Evolutionary conservation across 2,329 filamentous ascomycete species (phyloP).

Genomic region (Plectosphaerella sp.): DNA sequence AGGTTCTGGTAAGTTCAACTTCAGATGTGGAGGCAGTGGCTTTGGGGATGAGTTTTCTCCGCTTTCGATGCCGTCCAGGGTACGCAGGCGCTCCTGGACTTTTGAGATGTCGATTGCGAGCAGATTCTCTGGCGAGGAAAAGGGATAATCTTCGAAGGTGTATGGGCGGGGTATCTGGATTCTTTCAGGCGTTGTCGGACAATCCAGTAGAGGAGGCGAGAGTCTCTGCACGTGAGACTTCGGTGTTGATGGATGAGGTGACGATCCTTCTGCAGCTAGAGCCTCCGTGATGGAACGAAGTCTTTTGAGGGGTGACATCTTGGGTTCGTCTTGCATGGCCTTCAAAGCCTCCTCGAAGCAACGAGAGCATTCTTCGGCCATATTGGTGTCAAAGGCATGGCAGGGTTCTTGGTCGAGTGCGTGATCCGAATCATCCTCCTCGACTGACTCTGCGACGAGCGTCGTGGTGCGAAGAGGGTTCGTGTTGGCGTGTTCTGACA

Average conservation of each 20-base stretch:
- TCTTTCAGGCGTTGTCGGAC: too few relatives aligned
- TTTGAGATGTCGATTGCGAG: not conserved
- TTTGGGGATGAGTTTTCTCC: not conserved
- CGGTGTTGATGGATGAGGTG: too few relatives aligned
- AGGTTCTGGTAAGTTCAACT: not conserved
- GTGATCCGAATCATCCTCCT: not conserved
- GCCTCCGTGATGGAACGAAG: not conserved
- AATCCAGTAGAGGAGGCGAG: too few relatives aligned
- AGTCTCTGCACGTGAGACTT: too few relatives aligned
- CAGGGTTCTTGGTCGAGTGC: not conserved
- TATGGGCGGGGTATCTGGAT: not conserved
- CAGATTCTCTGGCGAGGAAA: not conserved
- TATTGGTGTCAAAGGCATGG: not conserved
- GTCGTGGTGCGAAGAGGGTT: not conserved
- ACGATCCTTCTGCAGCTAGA: not conserved
- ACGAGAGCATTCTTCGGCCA: not conserved
- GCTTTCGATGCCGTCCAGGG: not conserved
- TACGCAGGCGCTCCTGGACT: not conserved
- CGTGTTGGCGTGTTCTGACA: not conserved
- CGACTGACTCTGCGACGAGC: not conserved
- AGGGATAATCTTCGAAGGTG: not conserved
- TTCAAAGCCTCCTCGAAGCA: not conserved
- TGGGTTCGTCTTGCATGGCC: not conserved
- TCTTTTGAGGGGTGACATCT: not conserved
- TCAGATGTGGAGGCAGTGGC: not conserved